Evolutionary conservation across 495 filamentous ascomycete species (phyloP).

Genomic region (Aspergillus olivimuriae): DNA sequence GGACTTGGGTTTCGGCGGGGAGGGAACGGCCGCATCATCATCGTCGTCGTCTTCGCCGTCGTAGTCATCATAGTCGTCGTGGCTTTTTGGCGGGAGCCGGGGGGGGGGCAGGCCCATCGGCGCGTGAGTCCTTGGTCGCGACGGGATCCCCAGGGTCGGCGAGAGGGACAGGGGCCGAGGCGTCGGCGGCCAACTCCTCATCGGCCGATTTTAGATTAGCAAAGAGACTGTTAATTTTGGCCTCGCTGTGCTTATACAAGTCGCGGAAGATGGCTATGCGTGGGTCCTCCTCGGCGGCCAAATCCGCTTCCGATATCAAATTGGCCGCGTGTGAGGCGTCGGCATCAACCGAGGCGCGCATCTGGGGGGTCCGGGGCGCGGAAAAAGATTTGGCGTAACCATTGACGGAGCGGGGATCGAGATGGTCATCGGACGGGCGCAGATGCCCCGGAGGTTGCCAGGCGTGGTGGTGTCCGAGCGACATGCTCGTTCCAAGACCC

Average conservation of each 20-base stretch:
- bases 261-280: conserved; percentile 55
- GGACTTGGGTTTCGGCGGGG: conserved; percentile 53
- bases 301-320: conserved; percentile 45
- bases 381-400: conserved; percentile 38
- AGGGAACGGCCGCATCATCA: conserved; percentile 53
- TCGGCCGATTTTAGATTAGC: conserved; percentile 38
- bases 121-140: conserved; percentile 23
- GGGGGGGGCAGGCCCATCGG: conserved; percentile 31
- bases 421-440: conserved; percentile 39
- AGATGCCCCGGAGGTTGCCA: conserved; percentile 43
- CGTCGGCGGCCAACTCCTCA: conserved; percentile 21
- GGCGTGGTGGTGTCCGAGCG: conserved; percentile 44
- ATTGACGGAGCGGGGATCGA: conserved; percentile 44
- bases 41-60: conserved; percentile 86
- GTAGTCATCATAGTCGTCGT: conserved; percentile 74
- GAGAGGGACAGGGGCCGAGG: conserved; percentile 20
- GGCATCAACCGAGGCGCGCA: conserved; percentile 42
- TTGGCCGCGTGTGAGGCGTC: conserved; percentile 41
- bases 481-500: conserved; percentile 48
- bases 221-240: conserved; percentile 54
- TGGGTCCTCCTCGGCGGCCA: conserved; percentile 57
- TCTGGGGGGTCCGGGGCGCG: conserved; percentile 43
- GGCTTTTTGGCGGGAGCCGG: conserved; percentile 50
- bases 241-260: conserved; percentile 53
- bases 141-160: conserved; percentile 19